phyloP scores from a whole-genome alignment of 495 filamentous ascomycete genomes.

The Penicillium subrubescens region DNA sequence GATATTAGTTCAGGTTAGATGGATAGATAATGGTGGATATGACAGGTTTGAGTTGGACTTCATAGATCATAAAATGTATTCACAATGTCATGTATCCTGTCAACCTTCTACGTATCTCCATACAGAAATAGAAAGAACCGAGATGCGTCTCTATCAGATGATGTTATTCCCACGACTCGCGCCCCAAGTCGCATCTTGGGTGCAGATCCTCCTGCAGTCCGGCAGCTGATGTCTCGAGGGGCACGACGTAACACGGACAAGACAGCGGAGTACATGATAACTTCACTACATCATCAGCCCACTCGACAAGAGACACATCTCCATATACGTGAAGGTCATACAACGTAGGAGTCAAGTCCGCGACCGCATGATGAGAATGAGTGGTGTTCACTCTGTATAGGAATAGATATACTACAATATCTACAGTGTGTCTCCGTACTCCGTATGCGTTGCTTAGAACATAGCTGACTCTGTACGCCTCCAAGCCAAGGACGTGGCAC shows the following conservation, averaged over 20 bases:
- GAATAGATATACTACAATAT: neutral
- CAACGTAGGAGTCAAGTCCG: neutral
- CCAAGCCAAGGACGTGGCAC: slow-evolving; percentile 24
- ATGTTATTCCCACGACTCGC: slow-evolving; percentile 14
- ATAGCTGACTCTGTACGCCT: neutral
- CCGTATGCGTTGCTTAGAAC: neutral
- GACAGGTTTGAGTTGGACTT: neutral
- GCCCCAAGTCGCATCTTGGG: slow-evolving; percentile 21
- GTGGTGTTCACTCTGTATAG: neutral
- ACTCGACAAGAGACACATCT: neutral
- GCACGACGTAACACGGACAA: slow-evolving; percentile 16
- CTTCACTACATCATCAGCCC: neutral
- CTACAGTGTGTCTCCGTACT: neutral
- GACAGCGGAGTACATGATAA: neutral
- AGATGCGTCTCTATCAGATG: slow-evolving; percentile 18
- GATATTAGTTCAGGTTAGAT: neutral
- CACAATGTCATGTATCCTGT: neutral
- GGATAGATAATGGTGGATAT: neutral
- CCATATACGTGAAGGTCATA: neutral
- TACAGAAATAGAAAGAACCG: slow-evolving; percentile 6
- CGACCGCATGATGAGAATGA: neutral
- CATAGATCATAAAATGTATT: neutral
- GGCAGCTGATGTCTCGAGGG: slow-evolving; percentile 26
- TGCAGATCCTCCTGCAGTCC: slow-evolving; percentile 26
- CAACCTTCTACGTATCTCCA: neutral